Evolutionary conservation across 164 flowering plant genomes (phyloP), one percentile per base, ranked within the genome.

Genomic region (Stephania yunnanensis): DNA sequence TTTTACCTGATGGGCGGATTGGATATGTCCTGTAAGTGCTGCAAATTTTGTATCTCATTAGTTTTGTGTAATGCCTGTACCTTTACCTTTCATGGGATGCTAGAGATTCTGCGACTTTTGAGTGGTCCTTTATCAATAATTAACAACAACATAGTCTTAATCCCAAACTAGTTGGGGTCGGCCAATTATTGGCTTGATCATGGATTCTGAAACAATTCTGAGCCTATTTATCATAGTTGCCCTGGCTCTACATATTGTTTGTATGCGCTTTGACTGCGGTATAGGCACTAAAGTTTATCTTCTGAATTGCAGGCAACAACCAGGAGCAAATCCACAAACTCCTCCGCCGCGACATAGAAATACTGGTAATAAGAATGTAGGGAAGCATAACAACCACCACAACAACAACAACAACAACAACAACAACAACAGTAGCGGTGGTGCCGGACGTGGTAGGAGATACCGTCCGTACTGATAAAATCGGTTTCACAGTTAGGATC

Each of bases 21-120:
- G 98, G 94, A 82, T 93, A 93, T 84, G 97, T 93, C 67, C 74
- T 93, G 97, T 93, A 86, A 92, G 98, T 46, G 36, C 7, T 15
- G 10, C 7, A 44, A 20, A 15, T 68, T 25, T 73, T 71, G 5
- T 2, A 65, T 46, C 30, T 22, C 12, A 22, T 6, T 12, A 29
- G 20, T 50, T 31, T 67, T 53, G n/a, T 46, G 31, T 17, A 25
- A 10, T 65, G 42, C 7, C 64, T 65, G 15, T 50, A 46, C 45
- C 17, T 76, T 22, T 5, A 11, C 45, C 46, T 42, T 20, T 30
- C 71, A 46, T 76, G 15, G n/a, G 17, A 5, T 5, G n/a, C 73
- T 25, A 4, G 64, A 10, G 46, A 11, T 25, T 25, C 19, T 50
- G 55, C 55, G 12, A 11, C 55, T 50, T 9, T 7, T 50, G 53